These are phyloP conservation scores for Naganishia sp. DNA, from an alignment of 1,284 basidiomycete genomes.

Conservation along the genomic window DNA sequence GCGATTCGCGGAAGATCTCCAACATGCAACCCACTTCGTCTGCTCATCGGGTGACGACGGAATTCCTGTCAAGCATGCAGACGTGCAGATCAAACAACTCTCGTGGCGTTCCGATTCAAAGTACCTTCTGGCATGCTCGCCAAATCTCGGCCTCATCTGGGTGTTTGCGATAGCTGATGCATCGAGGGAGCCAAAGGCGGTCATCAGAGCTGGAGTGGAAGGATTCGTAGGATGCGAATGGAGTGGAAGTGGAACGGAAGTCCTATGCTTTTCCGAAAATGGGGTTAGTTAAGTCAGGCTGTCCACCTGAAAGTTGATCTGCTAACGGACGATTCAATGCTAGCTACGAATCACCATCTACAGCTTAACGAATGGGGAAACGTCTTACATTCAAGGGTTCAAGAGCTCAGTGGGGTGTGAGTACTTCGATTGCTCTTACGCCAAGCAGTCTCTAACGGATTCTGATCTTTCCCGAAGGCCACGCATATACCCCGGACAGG, in stretches of 20 bases:
- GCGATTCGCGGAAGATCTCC: slow-evolving; percentile 46
- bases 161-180: slow-evolving; percentile 60
- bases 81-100: slow-evolving; percentile 64
- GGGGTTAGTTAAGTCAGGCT: slow-evolving; percentile 63
- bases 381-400: slow-evolving; percentile 66
- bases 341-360: slow-evolving; percentile 78
- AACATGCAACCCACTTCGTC: slow-evolving; percentile 47
- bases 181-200: slow-evolving; percentile 62
- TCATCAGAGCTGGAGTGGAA: slow-evolving; percentile 75
- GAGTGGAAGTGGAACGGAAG: slow-evolving; percentile 74
- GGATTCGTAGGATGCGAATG: slow-evolving; percentile 79
- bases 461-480: slow-evolving; percentile 57
- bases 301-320: neutral
- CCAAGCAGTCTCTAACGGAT: neutral
- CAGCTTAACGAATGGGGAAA: slow-evolving; percentile 68
- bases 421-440: neutral
- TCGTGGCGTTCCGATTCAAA: slow-evolving; percentile 82
- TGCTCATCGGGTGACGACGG: slow-evolving; percentile 32
- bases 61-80: neutral
- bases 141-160: slow-evolving; percentile 65
- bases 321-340: slow-evolving; percentile 3
- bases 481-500: slow-evolving; percentile 71
- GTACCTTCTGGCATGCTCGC: slow-evolving; percentile 72
- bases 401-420: slow-evolving; percentile 15
- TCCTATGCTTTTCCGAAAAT: slow-evolving; percentile 85